A percentile compares a stretch with the other conserved stretches of the same genome.
phyloP scores from a whole-genome alignment of 805 yeast genomes.

The Candida cerambycidarum region DNA sequence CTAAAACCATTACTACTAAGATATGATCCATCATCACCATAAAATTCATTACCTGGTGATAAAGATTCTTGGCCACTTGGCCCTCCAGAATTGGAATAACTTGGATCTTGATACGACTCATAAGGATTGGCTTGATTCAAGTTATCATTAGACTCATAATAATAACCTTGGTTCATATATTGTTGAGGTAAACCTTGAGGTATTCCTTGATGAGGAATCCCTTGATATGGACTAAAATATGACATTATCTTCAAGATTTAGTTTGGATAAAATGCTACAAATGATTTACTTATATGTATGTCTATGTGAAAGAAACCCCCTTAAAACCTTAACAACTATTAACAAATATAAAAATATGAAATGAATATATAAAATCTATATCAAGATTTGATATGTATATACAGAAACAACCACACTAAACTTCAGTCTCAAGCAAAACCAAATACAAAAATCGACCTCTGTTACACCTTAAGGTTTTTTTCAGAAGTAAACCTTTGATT shows the following conservation, averaged over 20 bases:
- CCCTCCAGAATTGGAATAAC: background rate
- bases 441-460: too few relatives aligned
- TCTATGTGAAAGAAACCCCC: background rate
- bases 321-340: constrained; percentile 2
- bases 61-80: constrained; percentile 8
- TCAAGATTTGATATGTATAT: constrained; percentile 3
- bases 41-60: constrained; percentile 22
- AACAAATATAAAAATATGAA: constrained; percentile 8
- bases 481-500: background rate
- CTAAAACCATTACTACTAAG: constrained; percentile 17
- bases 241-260: constrained; percentile 25
- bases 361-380: constrained; percentile 10
- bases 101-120: constrained; percentile 11
- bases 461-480: background rate
- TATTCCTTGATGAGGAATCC: constrained; percentile 18
- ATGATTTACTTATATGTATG: too few relatives aligned
- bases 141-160: constrained; percentile 20
- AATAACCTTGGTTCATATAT: constrained; percentile 34
- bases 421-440: too few relatives aligned
- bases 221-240: constrained; percentile 43
- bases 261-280: background rate
- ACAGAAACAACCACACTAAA: constrained; percentile 2
- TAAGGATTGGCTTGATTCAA: constrained; percentile 10
- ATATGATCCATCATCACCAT: constrained; percentile 22
- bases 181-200: constrained; percentile 22